These are phyloP conservation scores for Claviceps sp. DNA, from an alignment of 2,329 filamentous ascomycete genomes.

Conservation along the genomic window DNA sequence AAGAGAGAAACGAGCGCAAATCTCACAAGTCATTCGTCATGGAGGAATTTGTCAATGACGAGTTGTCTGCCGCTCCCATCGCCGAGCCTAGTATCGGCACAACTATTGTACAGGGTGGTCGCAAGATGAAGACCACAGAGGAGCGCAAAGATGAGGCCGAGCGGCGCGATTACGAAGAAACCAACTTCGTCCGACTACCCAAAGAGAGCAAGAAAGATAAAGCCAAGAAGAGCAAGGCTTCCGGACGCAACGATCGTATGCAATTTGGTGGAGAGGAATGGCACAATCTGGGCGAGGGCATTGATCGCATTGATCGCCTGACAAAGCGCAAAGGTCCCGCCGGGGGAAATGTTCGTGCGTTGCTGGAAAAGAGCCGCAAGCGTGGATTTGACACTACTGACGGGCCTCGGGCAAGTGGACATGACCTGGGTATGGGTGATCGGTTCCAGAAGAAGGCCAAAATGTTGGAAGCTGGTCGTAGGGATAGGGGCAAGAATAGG, in stretches of 20 bases:
- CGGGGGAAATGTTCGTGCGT: slow-evolving; percentile 41
- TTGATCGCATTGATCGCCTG: slow-evolving; percentile 73
- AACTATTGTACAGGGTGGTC: slow-evolving; percentile 68
- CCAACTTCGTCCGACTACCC: slow-evolving; percentile 78
- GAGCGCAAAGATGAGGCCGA: slow-evolving; percentile 70
- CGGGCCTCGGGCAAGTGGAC: slow-evolving; percentile 52
- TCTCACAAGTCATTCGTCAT: slow-evolving; percentile 68
- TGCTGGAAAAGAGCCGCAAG: slow-evolving; percentile 80
- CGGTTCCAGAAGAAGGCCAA: slow-evolving; percentile 59
- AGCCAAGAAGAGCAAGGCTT: slow-evolving; percentile 46
- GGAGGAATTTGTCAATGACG: slow-evolving; percentile 80
- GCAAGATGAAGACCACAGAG: slow-evolving; percentile 62
- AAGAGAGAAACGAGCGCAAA: slow-evolving; percentile 45
- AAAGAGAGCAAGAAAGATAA: slow-evolving; percentile 78
- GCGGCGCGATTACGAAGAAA: slow-evolving; percentile 76
- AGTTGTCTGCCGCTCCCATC: slow-evolving; percentile 68
- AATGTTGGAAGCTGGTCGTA: slow-evolving; percentile 33
- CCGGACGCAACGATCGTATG: slow-evolving; percentile 44
- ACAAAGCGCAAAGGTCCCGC: slow-evolving; percentile 54
- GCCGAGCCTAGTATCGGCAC: slow-evolving; percentile 86
- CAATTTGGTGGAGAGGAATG: slow-evolving; percentile 83
- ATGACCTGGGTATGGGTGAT: slow-evolving; percentile 53
- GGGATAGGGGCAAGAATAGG: slow-evolving; percentile 29
- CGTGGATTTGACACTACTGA: slow-evolving; percentile 55
- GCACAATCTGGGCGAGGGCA: slow-evolving; percentile 69